Conservation (phyloP, 495 filamentous ascomycete genomes). For the Aspergillus funiculosus region DNA sequence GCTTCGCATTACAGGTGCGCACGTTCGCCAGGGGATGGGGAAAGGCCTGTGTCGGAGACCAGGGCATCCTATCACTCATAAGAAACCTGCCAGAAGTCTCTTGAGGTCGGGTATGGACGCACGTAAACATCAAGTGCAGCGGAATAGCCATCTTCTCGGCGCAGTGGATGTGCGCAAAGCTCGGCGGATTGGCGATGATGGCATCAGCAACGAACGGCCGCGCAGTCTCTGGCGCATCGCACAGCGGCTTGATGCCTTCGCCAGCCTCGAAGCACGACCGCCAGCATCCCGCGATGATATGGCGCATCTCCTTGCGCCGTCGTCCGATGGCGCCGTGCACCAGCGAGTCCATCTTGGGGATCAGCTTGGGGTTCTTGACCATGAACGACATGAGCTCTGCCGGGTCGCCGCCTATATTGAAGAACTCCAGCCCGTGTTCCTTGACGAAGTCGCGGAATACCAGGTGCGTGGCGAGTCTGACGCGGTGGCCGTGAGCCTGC, state of each 20-base stretch:
- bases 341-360: conserved; percentile 62
- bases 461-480: conserved; percentile 72
- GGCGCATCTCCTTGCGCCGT: conserved; percentile 58
- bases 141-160: conserved; percentile 78
- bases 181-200: conserved; percentile 80
- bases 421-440: conserved; percentile 69
- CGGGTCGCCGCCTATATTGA: conserved; percentile 73
- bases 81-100: background rate
- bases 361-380: conserved; percentile 77
- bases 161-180: conserved; percentile 74
- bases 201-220: conserved; percentile 69
- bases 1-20: conserved; percentile 44
- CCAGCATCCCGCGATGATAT: conserved; percentile 75
- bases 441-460: conserved; percentile 64
- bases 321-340: conserved; percentile 60
- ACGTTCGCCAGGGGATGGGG: conserved; percentile 52
- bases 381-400: conserved; percentile 78
- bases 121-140: conserved; percentile 78
- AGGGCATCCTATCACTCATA: conserved; percentile 62
- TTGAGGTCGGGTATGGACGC: conserved; percentile 19
- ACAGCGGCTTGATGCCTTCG: conserved; percentile 39
- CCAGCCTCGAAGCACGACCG: conserved; percentile 62
- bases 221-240: conserved; percentile 40
- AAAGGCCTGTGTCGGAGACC: conserved; percentile 47
- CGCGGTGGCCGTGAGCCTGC: conserved; percentile 63